Conservation (phyloP, 768 basidiomycete species). For the Dendrothele bispora region DNA sequence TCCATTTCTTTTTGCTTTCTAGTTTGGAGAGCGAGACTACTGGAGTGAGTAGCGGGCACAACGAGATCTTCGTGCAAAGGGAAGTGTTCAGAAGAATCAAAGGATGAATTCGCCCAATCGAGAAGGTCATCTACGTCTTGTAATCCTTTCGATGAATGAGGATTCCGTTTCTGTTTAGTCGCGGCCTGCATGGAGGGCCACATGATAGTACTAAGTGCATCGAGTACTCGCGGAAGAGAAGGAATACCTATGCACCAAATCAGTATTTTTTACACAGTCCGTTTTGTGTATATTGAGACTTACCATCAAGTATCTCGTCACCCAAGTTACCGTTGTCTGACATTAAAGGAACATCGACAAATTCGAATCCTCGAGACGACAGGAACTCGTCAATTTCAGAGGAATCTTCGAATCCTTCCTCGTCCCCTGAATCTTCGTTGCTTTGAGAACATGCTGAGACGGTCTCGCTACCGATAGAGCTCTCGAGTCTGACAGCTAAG, state of each 20-base stretch:
- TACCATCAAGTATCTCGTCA: constrained; percentile 1
- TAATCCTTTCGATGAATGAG: constrained; percentile 4
- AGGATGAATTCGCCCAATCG: constrained; percentile 43
- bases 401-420: constrained; percentile 41
- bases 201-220: constrained; percentile 85
- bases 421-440: constrained; percentile 18
- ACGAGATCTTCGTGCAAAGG: constrained; percentile 16
- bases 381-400: constrained; percentile 65
- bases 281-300: too few relatives aligned
- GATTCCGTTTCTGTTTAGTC: constrained; percentile 18
- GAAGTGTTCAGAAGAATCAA: constrained; percentile 31
- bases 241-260: constrained; percentile 40
- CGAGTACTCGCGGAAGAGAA: constrained; percentile 64
- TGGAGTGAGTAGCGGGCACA: constrained; percentile 14
- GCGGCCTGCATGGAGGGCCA: constrained; percentile 75
- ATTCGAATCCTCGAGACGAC: constrained; percentile 75
- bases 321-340: background rate
- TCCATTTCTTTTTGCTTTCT: constrained; percentile 53
- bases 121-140: constrained; percentile 33
- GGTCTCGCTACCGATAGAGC: too few relatives aligned
- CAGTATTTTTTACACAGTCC: background rate
- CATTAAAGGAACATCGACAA: constrained; percentile 47
- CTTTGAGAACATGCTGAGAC: background rate
- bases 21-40: constrained; percentile 25
- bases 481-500: constrained; percentile 62